Conservation (phyloP, 139 green algal species). For the Auxenochlorella pyrenoidosa region DNA sequence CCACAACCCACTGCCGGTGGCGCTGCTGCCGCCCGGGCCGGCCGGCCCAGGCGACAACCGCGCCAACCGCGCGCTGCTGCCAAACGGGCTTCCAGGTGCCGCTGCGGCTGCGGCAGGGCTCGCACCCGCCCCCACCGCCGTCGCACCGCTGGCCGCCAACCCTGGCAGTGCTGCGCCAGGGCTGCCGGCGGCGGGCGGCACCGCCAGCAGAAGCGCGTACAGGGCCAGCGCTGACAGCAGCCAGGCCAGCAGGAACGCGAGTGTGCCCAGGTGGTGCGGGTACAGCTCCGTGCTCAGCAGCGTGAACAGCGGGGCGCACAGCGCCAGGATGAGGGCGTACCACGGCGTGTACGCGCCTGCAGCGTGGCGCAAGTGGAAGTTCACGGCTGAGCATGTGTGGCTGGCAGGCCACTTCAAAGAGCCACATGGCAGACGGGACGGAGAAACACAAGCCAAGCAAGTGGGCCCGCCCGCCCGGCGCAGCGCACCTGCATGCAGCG, state of each 20-base stretch:
- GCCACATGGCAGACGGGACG: not conserved
- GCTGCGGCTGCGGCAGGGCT: not conserved
- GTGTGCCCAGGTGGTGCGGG: conserved; percentile 9
- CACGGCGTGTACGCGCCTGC: conserved; percentile 29
- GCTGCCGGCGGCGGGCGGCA: not conserved
- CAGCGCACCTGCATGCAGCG: conserved; percentile 38
- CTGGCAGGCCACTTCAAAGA: no score
- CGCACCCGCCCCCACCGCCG: not conserved
- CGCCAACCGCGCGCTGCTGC: not conserved
- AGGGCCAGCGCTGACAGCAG: conserved; percentile 4
- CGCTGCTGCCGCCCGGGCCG: not conserved
- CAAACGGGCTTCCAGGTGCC: not conserved
- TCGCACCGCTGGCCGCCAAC: not conserved
- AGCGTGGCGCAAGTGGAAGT: not conserved
- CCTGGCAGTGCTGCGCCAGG: not conserved
- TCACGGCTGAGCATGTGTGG: no score
- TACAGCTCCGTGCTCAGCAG: conserved; percentile 25
- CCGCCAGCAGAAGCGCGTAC: not conserved
- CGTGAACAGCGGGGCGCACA: conserved; percentile 33
- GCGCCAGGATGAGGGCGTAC: conserved; percentile 23
- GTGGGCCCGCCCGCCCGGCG: not conserved
- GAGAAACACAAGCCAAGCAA: not conserved
- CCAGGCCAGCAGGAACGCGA: not conserved
- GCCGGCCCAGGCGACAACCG: not conserved
- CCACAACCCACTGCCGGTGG: not conserved